Evolutionary conservation across 164 flowering plant species (phyloP).

Genomic region (Aristolochia contorta): DNA sequence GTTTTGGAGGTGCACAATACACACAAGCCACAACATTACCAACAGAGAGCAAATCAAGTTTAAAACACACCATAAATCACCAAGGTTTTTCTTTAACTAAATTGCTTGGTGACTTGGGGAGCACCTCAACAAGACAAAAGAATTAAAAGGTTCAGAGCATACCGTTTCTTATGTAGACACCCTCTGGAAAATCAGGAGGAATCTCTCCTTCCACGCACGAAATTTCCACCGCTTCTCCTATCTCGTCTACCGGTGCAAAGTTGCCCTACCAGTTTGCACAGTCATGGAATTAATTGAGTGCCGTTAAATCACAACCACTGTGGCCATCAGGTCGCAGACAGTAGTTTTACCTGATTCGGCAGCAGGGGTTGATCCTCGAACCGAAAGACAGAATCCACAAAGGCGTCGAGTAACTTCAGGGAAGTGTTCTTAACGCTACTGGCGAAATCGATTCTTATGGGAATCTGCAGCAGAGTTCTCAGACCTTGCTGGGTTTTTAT

Average conservation of each 20-base stretch:
- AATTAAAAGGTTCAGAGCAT: neutral
- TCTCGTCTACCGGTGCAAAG: constrained; percentile 48
- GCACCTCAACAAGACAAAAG: neutral
- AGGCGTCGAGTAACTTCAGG: constrained; percentile 10
- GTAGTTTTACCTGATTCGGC: constrained; percentile 22
- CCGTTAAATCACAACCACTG: neutral
- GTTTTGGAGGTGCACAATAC: neutral
- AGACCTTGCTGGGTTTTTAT: too few relatives aligned
- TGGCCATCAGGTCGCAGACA: neutral
- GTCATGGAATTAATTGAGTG: neutral
- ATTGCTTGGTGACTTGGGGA: too few relatives aligned
- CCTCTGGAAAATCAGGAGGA: constrained; percentile 41
- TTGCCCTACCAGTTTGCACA: constrained; percentile 26
- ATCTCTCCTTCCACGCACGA: constrained; percentile 28
- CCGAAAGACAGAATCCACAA: constrained; percentile 22
- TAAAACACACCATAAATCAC: too few relatives aligned
- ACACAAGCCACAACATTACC: neutral
- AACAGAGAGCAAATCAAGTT: too few relatives aligned
- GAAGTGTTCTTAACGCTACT: too few relatives aligned
- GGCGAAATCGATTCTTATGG: too few relatives aligned
- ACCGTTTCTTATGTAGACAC: constrained; percentile 60
- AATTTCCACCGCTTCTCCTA: constrained; percentile 20
- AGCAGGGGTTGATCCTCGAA: constrained; percentile 24
- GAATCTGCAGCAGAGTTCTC: too few relatives aligned
- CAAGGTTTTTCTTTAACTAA: too few relatives aligned